Evolutionary conservation across 2,329 filamentous ascomycete genomes (phyloP), one percentile per base, ranked within the genome.

Genomic region (Aspergillus sp.): DNA sequence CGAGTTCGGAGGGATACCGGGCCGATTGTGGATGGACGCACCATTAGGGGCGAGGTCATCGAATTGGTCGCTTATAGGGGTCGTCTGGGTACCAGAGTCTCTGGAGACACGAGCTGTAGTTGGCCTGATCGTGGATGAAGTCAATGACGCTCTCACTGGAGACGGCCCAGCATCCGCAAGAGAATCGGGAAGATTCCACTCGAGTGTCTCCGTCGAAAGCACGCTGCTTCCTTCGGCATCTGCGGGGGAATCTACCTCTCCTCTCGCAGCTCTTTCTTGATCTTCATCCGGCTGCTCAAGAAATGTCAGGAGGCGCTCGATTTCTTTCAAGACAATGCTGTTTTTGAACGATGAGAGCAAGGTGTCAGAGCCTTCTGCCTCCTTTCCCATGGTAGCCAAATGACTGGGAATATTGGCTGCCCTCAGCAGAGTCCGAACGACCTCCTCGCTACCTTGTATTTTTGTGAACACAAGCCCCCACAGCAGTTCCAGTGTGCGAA

Each of bases 401-500:
- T 71, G 69, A 31, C 68, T 66, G 2, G 70, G 68, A 19, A 73
- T 67, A 55, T 80, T 77, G 41, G 77, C 74, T 37, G 77, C 74
- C 37, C 78, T 79, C 55, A 90, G 75, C 51, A 87, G 73, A 7
- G 74, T 74, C 48, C 83, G 80, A 23, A 90, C 78, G 14, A 81
- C 79, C 52, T 80, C 77, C 70, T 90, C 87, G 48, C 80, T 82
- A 9, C 82, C 84, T 14, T 84, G 80, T 37, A 86, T 81, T 55
- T 83, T 82, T 58, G 85, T 81, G 59, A 90, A 87, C 1, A 89
- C 75, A 79, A 86, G 86, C 12, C 86, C 87, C 55, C 90, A 79
- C 9, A 87, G 82, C 44, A 89, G 73, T 71, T 93, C 90, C 17
- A 93, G 78, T 0, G 88, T 88, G 35, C 89, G 83, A 55, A 93